These are phyloP conservation scores for Diplodia scrobiculata DNA, from an alignment of 2,329 filamentous ascomycete genomes.

Conservation along the genomic window DNA sequence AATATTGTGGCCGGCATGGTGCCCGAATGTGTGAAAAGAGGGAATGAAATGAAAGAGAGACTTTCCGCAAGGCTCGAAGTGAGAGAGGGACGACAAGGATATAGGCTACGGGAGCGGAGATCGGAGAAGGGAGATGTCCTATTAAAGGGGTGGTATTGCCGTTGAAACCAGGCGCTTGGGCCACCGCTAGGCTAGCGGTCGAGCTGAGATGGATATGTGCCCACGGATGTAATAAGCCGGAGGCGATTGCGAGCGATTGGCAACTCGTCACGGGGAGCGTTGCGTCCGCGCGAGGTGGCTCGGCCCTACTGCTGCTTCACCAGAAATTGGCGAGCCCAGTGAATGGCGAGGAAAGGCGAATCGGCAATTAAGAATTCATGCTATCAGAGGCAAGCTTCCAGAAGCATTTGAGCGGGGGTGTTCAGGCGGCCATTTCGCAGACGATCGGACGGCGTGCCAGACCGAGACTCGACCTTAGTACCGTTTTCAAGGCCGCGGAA, in stretches of 20 bases:
- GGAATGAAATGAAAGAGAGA: neutral
- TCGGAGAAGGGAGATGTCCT: constrained; percentile 14
- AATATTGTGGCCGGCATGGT: constrained; percentile 6
- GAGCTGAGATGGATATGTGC: neutral
- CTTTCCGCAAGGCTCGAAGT: constrained; percentile 11
- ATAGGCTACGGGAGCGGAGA: constrained; percentile 7
- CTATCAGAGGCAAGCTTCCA: neutral
- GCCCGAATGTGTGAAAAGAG: neutral
- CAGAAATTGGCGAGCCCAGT: constrained; percentile 1
- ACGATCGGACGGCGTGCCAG: constrained; percentile 4
- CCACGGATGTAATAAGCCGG: constrained; percentile 9
- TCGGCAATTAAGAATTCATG: constrained; percentile 1
- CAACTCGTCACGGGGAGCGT: neutral
- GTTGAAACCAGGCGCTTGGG: constrained; percentile 1
- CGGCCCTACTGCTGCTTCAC: neutral
- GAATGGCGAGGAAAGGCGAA: neutral
- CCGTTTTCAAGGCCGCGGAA: neutral
- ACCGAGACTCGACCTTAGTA: neutral
- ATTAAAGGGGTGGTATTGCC: constrained; percentile 19
- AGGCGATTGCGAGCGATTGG: neutral
- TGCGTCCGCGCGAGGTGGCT: neutral
- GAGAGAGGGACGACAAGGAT: constrained; percentile 17
- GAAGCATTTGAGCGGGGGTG: neutral
- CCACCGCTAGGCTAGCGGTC: neutral
- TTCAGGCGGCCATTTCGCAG: constrained; percentile 8